phyloP scores from a whole-genome alignment of 164 flowering plant genomes.

The Berberis vulgaris region DNA sequence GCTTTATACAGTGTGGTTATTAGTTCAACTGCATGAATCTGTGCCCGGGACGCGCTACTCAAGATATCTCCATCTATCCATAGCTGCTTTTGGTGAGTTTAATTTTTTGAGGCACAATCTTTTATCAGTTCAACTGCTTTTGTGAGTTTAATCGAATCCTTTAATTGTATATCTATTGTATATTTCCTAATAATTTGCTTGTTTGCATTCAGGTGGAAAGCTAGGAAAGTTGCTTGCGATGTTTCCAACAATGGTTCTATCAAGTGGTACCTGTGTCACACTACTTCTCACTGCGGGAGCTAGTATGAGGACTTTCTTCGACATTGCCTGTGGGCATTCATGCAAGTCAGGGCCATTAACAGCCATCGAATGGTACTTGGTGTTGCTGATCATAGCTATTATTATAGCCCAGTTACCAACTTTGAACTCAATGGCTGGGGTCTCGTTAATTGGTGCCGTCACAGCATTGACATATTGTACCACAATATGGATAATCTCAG shows the following conservation, averaged over 20 bases:
- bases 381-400: slow-evolving; percentile 46
- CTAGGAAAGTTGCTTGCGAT: slow-evolving; percentile 30
- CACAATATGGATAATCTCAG: slow-evolving; percentile 41
- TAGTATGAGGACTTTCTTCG: slow-evolving; percentile 38
- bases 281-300: slow-evolving; percentile 53
- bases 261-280: slow-evolving; percentile 62
- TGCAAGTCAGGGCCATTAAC: slow-evolving; percentile 34
- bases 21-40: slow-evolving; percentile 60
- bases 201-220: slow-evolving; percentile 36
- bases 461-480: slow-evolving; percentile 55
- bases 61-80: slow-evolving; percentile 47
- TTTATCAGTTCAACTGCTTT: too few species aligned
- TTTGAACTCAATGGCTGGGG: slow-evolving; percentile 61
- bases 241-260: slow-evolving; percentile 58
- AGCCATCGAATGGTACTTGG: slow-evolving; percentile 62
- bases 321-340: slow-evolving; percentile 32
- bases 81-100: slow-evolving; percentile 59
- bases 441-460: slow-evolving; percentile 53
- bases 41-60: slow-evolving; percentile 49
- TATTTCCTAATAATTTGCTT: too few species aligned
- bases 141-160: too few species aligned
- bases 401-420: slow-evolving; percentile 56
- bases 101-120: too few species aligned
- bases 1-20: slow-evolving; percentile 54
- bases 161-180: too few species aligned